phyloP scores from a whole-genome alignment of 768 basidiomycete genomes.

The Agrocybe pediades region DNA sequence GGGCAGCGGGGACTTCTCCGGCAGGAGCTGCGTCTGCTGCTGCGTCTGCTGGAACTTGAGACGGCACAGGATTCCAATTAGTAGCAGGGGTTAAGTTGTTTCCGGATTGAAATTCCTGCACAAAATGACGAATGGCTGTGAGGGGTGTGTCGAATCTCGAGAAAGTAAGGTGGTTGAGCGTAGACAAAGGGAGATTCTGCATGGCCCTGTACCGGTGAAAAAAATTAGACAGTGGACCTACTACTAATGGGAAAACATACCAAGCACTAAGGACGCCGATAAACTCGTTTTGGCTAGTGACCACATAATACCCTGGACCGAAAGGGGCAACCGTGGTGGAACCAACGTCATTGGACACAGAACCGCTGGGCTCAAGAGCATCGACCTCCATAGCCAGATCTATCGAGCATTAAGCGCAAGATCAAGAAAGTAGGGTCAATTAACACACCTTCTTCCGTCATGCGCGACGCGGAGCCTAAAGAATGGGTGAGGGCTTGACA shows the following conservation, averaged over 20 bases:
- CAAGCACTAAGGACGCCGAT: neutral
- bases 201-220: neutral
- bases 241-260: neutral
- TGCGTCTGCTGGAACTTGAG: too few species aligned
- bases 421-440: too few species aligned
- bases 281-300: too few species aligned
- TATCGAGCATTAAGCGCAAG: too few species aligned
- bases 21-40: too few species aligned
- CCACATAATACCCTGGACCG: neutral
- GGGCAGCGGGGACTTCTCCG: too few species aligned
- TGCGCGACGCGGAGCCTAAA: too few species aligned
- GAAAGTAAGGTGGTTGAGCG: neutral
- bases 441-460: too few species aligned
- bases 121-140: neutral
- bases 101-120: neutral
- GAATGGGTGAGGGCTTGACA: too few species aligned
- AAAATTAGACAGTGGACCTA: neutral
- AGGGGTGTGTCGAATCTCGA: neutral
- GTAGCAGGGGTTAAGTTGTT: neutral
- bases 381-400: neutral
- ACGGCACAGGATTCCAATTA: too few species aligned
- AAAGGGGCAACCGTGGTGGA: neutral
- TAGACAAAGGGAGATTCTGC: neutral
- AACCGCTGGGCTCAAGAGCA: neutral
- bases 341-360: neutral